These are phyloP conservation scores for Cytospora schulzeri DNA, from an alignment of 2,329 filamentous ascomycete genomes.

Conservation along the genomic window DNA sequence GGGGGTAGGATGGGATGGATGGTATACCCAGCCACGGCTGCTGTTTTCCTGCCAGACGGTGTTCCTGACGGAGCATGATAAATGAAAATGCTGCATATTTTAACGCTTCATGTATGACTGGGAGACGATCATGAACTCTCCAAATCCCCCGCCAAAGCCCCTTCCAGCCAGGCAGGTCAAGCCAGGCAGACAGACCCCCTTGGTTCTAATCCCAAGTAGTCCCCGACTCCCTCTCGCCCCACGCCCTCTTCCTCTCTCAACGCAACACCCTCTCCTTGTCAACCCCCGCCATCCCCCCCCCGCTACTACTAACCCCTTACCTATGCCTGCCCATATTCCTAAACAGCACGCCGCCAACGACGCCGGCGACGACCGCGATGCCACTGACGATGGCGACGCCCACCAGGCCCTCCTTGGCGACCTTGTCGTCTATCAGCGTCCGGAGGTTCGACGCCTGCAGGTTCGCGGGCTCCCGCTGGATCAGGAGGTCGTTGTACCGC, in stretches of 20 bases:
- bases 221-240: not conserved
- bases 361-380: slow-evolving; percentile 88
- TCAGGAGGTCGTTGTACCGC: slow-evolving; percentile 88
- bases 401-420: slow-evolving; percentile 89
- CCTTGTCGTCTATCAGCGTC: slow-evolving; percentile 90
- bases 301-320: slow-evolving; percentile 37
- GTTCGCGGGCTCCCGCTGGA: slow-evolving; percentile 90
- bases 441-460: slow-evolving; percentile 86
- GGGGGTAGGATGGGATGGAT: not conserved
- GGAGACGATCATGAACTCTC: not conserved
- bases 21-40: not conserved
- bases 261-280: not conserved
- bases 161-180: not conserved
- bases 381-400: slow-evolving; percentile 95
- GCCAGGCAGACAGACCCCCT: not conserved
- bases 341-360: slow-evolving; percentile 85
- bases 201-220: not conserved
- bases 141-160: not conserved
- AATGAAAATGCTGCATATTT: not conserved
- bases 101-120: not conserved
- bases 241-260: not conserved
- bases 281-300: not conserved
- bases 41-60: not conserved
- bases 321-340: slow-evolving; percentile 69
- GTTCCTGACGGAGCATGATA: not conserved